These are phyloP conservation scores for Priceomyces carsonii DNA, from an alignment of 805 yeast species.

Conservation along the genomic window DNA sequence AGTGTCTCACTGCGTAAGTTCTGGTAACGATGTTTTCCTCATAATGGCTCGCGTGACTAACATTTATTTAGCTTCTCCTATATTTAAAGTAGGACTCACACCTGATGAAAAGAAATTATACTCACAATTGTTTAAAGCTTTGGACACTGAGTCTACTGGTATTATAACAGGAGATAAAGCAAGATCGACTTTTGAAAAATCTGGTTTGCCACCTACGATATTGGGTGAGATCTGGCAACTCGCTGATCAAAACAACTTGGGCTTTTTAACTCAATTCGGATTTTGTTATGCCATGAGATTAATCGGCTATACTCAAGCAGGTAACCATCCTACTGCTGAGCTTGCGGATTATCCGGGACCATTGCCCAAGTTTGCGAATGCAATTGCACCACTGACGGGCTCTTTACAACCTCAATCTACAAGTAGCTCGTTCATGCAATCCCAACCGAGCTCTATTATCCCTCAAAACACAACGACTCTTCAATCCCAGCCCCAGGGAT, in stretches of 20 bases:
- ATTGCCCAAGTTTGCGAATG: constrained; percentile 56
- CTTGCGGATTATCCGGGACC: constrained; percentile 63
- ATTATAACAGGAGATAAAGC: constrained; percentile 87
- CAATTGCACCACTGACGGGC: constrained; percentile 13
- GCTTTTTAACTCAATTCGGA: constrained; percentile 76
- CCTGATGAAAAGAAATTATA: constrained; percentile 76
- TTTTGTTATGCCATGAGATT: constrained; percentile 86
- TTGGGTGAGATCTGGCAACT: constrained; percentile 93
- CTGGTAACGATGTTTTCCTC: neutral
- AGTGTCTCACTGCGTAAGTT: constrained; percentile 29
- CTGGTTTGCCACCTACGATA: constrained; percentile 74
- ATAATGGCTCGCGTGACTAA: constrained; percentile 2
- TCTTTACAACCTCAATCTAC: constrained; percentile 38
- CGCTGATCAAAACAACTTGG: constrained; percentile 87
- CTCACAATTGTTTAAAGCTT: constrained; percentile 71
- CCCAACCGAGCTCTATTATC: constrained; percentile 38
- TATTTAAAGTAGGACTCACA: constrained; percentile 52
- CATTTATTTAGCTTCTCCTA: constrained; percentile 23
- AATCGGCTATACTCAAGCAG: constrained; percentile 83
- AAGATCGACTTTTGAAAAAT: constrained; percentile 77
- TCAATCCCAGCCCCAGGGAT: constrained; percentile 32
- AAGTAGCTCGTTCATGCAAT: constrained; percentile 40
- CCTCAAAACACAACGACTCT: constrained; percentile 31
- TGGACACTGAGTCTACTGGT: constrained; percentile 80
- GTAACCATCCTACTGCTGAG: constrained; percentile 52